Base-by-base conservation (phyloP, 2,329 filamentous ascomycete genomes). In the Rhexocercosporidium sp. region DNA sequence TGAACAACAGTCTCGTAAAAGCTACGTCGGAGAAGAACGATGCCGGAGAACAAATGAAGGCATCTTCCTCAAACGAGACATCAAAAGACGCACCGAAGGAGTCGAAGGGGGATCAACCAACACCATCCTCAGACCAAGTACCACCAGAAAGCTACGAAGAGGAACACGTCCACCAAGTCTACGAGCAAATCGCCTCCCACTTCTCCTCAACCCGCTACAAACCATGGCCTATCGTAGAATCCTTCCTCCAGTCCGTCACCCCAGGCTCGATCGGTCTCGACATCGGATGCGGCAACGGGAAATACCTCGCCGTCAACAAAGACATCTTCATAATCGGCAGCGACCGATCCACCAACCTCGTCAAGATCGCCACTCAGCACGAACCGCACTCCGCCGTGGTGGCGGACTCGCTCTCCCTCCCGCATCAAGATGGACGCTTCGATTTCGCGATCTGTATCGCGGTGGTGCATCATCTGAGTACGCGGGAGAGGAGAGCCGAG, bases 371-470 rank as follows among this genome's bases (percentile, higher is more conserved):
- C 62, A 77, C 80, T 3, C 76, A 77, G 64, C 77, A 79, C 41
- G 70, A 76, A 67, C 86, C 86, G 8, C 90, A 92, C 73, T 86
- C 90, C 69, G 88, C 90, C 20, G 79, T 93, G 37, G 89, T 97
- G 47, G 94, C 94, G 41, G 95, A 98, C 78, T 91, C 89, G 59
- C 85, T 98, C 9, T 84, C 85, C n/a, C 85, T 97, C 22, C 96
- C 96, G 3, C 95, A 97, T 78, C 91, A 88, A 49, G 59, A 62
- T n/a, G 73, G 71, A 3, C 70, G 82, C 75, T 92, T 92, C 77
- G 95, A 98, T 79, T 98, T 98, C 78, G 94, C 88, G 66, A 96
- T 98, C 72, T 96, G 91, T 75, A 94, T 99, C 75, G 96, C 96
- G 57, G 96, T 98, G 12, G 84, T 98, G 37, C 96, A 98, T 81